A percentile compares a stretch with the other conserved stretches of the same genome.
Evolutionary conservation across 257 asterid genomes (phyloP).

Genomic region (Ballota nigra): DNA sequence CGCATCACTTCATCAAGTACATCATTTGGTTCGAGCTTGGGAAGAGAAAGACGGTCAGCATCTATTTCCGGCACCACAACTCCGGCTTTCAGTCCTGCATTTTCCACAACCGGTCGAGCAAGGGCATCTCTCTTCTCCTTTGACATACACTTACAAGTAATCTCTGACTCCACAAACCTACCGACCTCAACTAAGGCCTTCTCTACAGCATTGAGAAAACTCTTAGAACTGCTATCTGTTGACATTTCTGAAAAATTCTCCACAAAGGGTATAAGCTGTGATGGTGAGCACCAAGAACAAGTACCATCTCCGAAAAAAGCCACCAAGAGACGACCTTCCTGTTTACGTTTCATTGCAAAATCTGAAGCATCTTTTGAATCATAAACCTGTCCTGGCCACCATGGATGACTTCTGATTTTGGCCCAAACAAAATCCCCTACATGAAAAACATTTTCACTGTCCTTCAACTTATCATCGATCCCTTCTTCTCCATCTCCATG

Average conservation of each 20-base stretch:
- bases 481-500: conserved; percentile 13
- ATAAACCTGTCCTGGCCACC: conserved; percentile 91
- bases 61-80: conserved; percentile 41
- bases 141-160: conserved; percentile 43
- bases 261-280: conserved; percentile 41
- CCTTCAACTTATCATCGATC: not conserved
- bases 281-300: conserved; percentile 53
- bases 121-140: conserved; percentile 29
- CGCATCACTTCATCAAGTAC: conserved; percentile 29
- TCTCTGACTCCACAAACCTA: conserved; percentile 31
- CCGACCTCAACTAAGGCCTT: conserved; percentile 41
- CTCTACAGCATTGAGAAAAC: conserved; percentile 44
- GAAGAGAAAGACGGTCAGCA: conserved; percentile 30
- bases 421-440: conserved; percentile 52
- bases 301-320: conserved; percentile 51
- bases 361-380: conserved; percentile 64
- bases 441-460: conserved; percentile 6
- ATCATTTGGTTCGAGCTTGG: conserved; percentile 36
- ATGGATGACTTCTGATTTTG: conserved; percentile 70
- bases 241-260: conserved; percentile 43
- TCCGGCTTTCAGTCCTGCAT: conserved; percentile 48
- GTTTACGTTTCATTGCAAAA: conserved; percentile 42
- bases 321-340: conserved; percentile 42
- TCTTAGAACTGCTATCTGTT: conserved; percentile 33
- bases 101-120: conserved; percentile 31